These are phyloP conservation scores for Phytophthora melonis DNA, from an alignment of 352 stramenopile species.

Conservation along the genomic window DNA sequence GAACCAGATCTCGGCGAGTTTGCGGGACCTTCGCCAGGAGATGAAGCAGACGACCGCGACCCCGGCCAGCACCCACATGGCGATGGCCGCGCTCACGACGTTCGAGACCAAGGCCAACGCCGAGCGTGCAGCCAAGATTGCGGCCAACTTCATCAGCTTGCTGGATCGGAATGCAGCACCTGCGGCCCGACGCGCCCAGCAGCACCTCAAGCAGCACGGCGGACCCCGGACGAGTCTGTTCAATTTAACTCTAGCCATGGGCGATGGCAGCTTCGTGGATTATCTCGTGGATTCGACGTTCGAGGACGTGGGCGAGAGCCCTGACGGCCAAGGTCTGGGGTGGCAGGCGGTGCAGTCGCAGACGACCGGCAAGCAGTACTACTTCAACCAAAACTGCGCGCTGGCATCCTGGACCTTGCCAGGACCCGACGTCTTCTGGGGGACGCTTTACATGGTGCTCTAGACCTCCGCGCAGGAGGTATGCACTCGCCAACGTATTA, in stretches of 20 bases:
- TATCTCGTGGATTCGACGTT: slow-evolving; percentile 78
- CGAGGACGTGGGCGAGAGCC: slow-evolving; percentile 54
- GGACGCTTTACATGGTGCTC: slow-evolving; percentile 80
- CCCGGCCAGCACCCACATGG: slow-evolving; percentile 51
- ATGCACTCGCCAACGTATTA: slow-evolving; percentile 43
- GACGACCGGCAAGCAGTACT: slow-evolving; percentile 85
- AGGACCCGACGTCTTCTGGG: slow-evolving; percentile 58
- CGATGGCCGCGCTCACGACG: slow-evolving; percentile 59
- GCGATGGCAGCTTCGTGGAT: slow-evolving; percentile 75
- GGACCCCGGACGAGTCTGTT: slow-evolving; percentile 50
- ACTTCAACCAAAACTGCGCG: slow-evolving; percentile 81
- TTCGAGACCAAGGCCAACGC: slow-evolving; percentile 69
- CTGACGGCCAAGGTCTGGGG: slow-evolving; percentile 47
- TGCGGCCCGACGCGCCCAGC: slow-evolving; percentile 43
- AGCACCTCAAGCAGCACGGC: slow-evolving; percentile 33
- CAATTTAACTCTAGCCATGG: slow-evolving; percentile 64
- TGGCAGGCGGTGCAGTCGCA: slow-evolving; percentile 78
- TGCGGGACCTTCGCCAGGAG: slow-evolving; percentile 54
- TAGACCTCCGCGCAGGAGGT: slow-evolving; percentile 36
- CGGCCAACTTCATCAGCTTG: slow-evolving; percentile 61
- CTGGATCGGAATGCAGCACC: slow-evolving; percentile 50
- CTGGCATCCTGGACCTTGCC: slow-evolving; percentile 84
- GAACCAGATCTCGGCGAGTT: slow-evolving; percentile 73
- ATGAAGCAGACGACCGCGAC: slow-evolving; percentile 53
- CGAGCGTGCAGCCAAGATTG: slow-evolving; percentile 64